These are phyloP conservation scores for Boechera divaricarpa DNA, from an alignment of 345 rosid genomes.

Conservation along the genomic window DNA sequence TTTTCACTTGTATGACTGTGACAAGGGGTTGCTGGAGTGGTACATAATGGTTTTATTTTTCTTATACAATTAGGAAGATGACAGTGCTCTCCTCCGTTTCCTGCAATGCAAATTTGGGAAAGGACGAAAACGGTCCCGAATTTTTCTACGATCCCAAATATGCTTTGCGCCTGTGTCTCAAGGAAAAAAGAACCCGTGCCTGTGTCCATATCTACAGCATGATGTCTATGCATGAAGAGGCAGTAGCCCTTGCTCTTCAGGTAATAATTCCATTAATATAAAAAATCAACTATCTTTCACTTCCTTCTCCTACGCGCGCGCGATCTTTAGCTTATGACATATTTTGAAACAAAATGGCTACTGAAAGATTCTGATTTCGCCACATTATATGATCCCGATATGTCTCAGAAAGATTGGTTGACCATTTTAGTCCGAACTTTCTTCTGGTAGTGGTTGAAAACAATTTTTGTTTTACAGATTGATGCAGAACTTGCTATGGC, in stretches of 20 bases:
- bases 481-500: slow-evolving; percentile 99
- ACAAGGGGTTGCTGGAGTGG: neutral
- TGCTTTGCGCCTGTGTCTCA: slow-evolving; percentile 97
- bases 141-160: slow-evolving; percentile 98
- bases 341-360: neutral
- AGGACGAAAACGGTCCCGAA: slow-evolving; percentile 87
- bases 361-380: neutral
- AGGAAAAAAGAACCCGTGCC: slow-evolving; percentile 94
- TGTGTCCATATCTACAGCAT: slow-evolving; percentile 97
- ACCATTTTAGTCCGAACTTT: slow-evolving; percentile 6
- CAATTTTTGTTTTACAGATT: slow-evolving; percentile 57
- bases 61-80: slow-evolving; percentile 76
- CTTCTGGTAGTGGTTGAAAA: slow-evolving; percentile 33
- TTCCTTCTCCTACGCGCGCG: slow-evolving; percentile 4
- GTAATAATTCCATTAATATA: slow-evolving; percentile 45
- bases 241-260: slow-evolving; percentile 99
- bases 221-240: slow-evolving; percentile 99
- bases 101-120: slow-evolving; percentile 97
- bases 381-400: slow-evolving; percentile 6
- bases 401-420: slow-evolving; percentile 23
- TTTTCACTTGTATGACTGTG: slow-evolving; percentile 12
- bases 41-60: slow-evolving; percentile 18
- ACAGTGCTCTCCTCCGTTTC: slow-evolving; percentile 86
- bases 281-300: neutral
- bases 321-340: slow-evolving; percentile 6